These are phyloP conservation scores for Zasmidium citrigriseum DNA, from an alignment of 2,329 filamentous ascomycete genomes.

Conservation along the genomic window DNA sequence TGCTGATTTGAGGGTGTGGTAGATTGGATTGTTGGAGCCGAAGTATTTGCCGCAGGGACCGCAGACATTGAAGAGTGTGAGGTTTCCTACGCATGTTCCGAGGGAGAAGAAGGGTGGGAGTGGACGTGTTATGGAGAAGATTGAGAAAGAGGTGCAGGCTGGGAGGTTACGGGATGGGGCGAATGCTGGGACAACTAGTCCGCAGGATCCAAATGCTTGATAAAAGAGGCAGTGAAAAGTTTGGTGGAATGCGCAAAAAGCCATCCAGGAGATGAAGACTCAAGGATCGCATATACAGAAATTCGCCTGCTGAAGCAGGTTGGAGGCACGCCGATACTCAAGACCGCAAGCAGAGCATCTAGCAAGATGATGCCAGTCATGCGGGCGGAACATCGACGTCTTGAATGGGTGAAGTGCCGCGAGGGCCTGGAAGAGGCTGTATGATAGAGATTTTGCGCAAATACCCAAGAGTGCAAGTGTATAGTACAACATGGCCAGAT, in stretches of 20 bases:
- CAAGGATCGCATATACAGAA: too few relatives aligned
- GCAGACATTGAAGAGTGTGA: slow-evolving; percentile 32
- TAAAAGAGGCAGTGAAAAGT: slow-evolving; percentile 37
- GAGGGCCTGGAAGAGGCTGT: too few relatives aligned
- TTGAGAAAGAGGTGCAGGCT: slow-evolving; percentile 1
- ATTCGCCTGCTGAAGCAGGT: neutral
- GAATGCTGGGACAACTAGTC: slow-evolving; percentile 25
- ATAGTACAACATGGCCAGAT: too few relatives aligned
- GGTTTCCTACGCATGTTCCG: slow-evolving; percentile 34
- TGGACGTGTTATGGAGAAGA: slow-evolving; percentile 12
- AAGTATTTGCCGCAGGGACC: slow-evolving; percentile 37
- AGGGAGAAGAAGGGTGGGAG: slow-evolving; percentile 8
- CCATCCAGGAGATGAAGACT: neutral
- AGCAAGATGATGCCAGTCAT: too few relatives aligned
- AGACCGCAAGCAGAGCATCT: too few relatives aligned
- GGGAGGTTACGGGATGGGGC: slow-evolving; percentile 9
- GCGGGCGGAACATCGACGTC: too few relatives aligned
- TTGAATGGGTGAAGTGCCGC: too few relatives aligned
- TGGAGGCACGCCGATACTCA: slow-evolving; percentile 7
- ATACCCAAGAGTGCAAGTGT: too few relatives aligned
- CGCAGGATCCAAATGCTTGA: slow-evolving; percentile 54
- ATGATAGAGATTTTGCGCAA: too few relatives aligned
- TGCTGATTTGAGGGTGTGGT: neutral
- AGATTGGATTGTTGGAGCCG: slow-evolving; percentile 47
- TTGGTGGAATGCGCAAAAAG: neutral